Evolutionary conservation across 2,329 filamentous ascomycete genomes (phyloP).

Genomic region (Septoria linicola): DNA sequence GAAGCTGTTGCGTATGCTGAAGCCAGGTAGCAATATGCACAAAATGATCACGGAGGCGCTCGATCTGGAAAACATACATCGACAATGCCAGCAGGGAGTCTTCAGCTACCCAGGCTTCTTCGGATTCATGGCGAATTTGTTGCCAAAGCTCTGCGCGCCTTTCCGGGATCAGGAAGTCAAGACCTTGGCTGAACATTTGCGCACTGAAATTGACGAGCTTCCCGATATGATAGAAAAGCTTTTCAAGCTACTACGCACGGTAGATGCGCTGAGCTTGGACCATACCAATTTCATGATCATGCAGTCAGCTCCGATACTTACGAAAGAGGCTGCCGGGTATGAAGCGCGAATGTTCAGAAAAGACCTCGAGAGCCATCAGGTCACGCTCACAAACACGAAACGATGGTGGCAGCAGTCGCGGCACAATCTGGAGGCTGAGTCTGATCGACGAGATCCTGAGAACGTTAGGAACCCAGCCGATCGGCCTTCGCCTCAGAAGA

Average conservation of each 20-base stretch:
- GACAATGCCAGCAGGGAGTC: constrained; percentile 67
- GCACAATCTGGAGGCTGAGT: constrained; percentile 64
- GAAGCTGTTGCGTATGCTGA: constrained; percentile 70
- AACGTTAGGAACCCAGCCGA: constrained; percentile 61
- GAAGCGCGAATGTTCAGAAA: constrained; percentile 71
- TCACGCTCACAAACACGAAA: constrained; percentile 60
- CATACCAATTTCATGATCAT: constrained; percentile 79
- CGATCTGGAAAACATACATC: constrained; percentile 68
- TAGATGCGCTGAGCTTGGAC: constrained; percentile 75
- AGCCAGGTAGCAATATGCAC: constrained; percentile 70
- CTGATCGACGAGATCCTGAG: constrained; percentile 67
- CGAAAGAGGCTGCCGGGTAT: constrained; percentile 69
- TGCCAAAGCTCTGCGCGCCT: constrained; percentile 78
- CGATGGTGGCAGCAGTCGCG: constrained; percentile 66
- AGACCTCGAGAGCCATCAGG: constrained; percentile 57
- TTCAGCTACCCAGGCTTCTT: constrained; percentile 85
- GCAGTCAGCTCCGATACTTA: constrained; percentile 67
- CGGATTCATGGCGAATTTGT: constrained; percentile 68
- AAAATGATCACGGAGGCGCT: constrained; percentile 72
- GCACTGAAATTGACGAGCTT: constrained; percentile 40
- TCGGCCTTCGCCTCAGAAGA: constrained; percentile 65
- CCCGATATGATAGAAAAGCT: constrained; percentile 72
- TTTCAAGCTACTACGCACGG: constrained; percentile 71
- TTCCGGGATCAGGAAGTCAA: constrained; percentile 76
- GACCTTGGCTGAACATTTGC: constrained; percentile 60